These are phyloP conservation scores for Brasilioporus rufonigricans DNA, from an alignment of 768 basidiomycete species.

Conservation along the genomic window DNA sequence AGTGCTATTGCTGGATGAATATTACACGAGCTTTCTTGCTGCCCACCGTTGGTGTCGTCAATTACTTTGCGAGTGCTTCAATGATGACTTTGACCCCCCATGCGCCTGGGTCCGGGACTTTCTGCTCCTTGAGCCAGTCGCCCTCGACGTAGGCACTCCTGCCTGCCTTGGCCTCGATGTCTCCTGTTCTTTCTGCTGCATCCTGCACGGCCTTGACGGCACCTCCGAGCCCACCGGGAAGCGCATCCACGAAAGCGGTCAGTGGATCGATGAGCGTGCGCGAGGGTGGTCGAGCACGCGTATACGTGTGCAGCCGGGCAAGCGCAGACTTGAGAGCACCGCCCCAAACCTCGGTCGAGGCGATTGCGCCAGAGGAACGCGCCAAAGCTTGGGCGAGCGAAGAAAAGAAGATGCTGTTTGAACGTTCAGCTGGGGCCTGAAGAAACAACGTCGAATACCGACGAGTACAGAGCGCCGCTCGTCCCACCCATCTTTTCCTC, in stretches of 20 bases:
- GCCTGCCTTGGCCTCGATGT: constrained; percentile 82
- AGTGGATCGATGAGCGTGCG: constrained; percentile 94
- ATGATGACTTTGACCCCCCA: constrained; percentile 83
- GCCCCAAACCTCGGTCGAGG: constrained; percentile 56
- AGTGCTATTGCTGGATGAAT: background rate
- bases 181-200: constrained; percentile 73
- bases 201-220: constrained; percentile 60
- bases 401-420: constrained; percentile 82
- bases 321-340: constrained; percentile 57
- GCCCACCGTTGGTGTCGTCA: background rate
- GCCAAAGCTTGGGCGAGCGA: constrained; percentile 75
- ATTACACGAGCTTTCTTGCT: background rate
- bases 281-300: constrained; percentile 83
- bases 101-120: constrained; percentile 83
- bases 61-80: constrained; percentile 42
- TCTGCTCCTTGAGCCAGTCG: constrained; percentile 56
- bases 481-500: constrained; percentile 92
- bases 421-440: background rate
- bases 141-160: constrained; percentile 85
- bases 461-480: constrained; percentile 90
- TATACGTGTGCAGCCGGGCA: constrained; percentile 72
- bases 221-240: constrained; percentile 36
- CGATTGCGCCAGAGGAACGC: constrained; percentile 25
- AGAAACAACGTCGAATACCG: constrained; percentile 30
- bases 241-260: constrained; percentile 59